Evolutionary conservation across 768 basidiomycete species (phyloP).

Genomic region (Asterophora lycoperdoides): DNA sequence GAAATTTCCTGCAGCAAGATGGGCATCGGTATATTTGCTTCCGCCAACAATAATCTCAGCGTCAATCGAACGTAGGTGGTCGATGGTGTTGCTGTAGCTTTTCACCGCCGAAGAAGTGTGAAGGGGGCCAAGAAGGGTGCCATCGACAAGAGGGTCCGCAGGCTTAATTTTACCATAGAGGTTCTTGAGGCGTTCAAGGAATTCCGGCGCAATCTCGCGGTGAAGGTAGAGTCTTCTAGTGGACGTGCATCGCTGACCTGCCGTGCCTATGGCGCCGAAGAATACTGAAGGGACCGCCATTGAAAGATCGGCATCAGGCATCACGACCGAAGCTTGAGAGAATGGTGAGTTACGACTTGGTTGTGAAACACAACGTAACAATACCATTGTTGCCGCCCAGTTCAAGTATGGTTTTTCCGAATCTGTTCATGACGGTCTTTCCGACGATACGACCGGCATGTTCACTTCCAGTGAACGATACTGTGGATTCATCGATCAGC

Average conservation of each 20-base stretch:
- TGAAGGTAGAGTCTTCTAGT: conserved; percentile 91
- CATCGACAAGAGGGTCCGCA: conserved; percentile 78
- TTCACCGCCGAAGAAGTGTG: conserved; percentile 70
- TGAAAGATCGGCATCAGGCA: conserved; percentile 89
- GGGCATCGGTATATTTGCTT: conserved; percentile 44
- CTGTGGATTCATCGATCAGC: conserved; percentile 33
- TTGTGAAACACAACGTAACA: conserved; percentile 20
- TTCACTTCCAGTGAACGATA: conserved; percentile 96
- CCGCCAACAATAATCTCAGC: conserved; percentile 81
- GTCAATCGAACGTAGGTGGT: conserved; percentile 55
- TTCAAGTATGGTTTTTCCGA: conserved; percentile 88
- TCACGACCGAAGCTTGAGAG: conserved; percentile 75
- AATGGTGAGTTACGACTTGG: conserved; percentile 14
- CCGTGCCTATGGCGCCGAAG: conserved; percentile 87
- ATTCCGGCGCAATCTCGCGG: conserved; percentile 66
- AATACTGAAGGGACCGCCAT: conserved; percentile 89
- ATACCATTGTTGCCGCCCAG: conserved; percentile 94
- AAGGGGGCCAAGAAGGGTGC: conserved; percentile 82
- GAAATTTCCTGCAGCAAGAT: conserved; percentile 72
- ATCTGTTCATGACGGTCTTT: conserved; percentile 79
- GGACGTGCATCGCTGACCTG: conserved; percentile 81
- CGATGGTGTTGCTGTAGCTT: conserved; percentile 58
- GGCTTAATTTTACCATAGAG: conserved; percentile 69
- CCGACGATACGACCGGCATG: conserved; percentile 83
- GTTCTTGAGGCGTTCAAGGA: conserved; percentile 69